Conservation (phyloP, 2,329 filamentous ascomycete genomes). For the Colletotrichum navitas region DNA sequence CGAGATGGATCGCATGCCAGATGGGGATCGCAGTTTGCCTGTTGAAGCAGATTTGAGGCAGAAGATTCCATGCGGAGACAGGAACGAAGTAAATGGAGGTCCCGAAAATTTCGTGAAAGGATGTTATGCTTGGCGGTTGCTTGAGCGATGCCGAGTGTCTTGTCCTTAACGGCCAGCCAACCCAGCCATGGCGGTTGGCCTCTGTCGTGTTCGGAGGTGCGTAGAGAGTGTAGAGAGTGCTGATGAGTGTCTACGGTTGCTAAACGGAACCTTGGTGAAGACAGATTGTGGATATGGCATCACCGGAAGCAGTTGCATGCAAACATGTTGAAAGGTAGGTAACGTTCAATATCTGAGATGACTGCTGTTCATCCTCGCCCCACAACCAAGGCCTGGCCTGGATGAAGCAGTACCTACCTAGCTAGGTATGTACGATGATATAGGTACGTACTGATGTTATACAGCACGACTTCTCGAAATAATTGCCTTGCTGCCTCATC, state of each 20-base stretch:
- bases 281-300: background rate
- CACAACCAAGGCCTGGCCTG: background rate
- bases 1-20: slow-evolving; percentile 11
- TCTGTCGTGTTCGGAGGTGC: background rate
- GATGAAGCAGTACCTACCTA: background rate
- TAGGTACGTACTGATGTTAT: background rate
- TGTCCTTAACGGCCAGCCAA: background rate
- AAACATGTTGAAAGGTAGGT: background rate
- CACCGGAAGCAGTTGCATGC: background rate
- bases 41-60: slow-evolving; percentile 21
- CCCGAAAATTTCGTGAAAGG: background rate
- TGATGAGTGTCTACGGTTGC: background rate
- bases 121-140: background rate
- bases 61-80: slow-evolving; percentile 29
- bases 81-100: background rate
- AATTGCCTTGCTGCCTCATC: background rate
- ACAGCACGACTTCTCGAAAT: background rate
- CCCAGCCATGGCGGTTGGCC: background rate
- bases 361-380: background rate
- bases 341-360: background rate
- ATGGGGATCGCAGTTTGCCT: slow-evolving; percentile 20
- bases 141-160: background rate
- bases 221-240: background rate
- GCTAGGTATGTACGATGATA: no score
- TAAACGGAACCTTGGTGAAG: background rate